Base-by-base conservation (phyloP, 1,284 basidiomycete species). In the Prillingera fragicola region DNA sequence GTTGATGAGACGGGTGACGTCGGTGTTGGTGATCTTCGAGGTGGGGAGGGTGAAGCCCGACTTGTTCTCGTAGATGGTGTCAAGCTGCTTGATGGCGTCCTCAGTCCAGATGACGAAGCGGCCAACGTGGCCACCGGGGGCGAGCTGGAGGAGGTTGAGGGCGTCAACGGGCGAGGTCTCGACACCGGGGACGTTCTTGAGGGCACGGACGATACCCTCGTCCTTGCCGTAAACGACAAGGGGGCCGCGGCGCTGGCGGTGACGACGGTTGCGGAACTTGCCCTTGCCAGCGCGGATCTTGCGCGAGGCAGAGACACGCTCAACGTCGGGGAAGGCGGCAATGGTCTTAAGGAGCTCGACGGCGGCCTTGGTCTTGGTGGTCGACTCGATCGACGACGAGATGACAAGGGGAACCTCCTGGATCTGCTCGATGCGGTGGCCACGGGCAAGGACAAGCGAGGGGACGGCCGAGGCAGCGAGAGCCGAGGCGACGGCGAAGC, bases 71-170 rank as follows among this genome's bases (percentile, higher is more conserved):
- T 89, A 99, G 62, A 98, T 83, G 62, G 87, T 84, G 74, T 98
- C 95, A 47, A 99, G 85, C 56, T 86, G 80, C 52, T 77, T 80
- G 74, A 98, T 96, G 37, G 95, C 95, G 67, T 80, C 79, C 78
- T 96, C 87, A 52, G 95, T 98, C 94, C 94, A 99, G 80, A 99
- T 95, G 73, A 96, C 80, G 78, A 99, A 98, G 57, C 95, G 88
- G 55, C 95, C 95, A 55, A 99, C 82, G 75, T 98, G 95, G 62
- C 95, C 95, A 82, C 95, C 95, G 45, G 95, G 95, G 27, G 95
- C 95, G 71, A 99, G 88, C 77, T 97, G 92, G 71, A 99, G 87
- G 65, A 99, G 82, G 79, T 98, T 99, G 64, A 99, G 79, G 52
- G 88, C 78, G 73, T 84, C 82, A 62, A 99, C 95, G 71, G 88